These are phyloP conservation scores for Tillandsia leiboldiana DNA, from an alignment of 176 grass and related monocot genomes.

Conservation along the genomic window DNA sequence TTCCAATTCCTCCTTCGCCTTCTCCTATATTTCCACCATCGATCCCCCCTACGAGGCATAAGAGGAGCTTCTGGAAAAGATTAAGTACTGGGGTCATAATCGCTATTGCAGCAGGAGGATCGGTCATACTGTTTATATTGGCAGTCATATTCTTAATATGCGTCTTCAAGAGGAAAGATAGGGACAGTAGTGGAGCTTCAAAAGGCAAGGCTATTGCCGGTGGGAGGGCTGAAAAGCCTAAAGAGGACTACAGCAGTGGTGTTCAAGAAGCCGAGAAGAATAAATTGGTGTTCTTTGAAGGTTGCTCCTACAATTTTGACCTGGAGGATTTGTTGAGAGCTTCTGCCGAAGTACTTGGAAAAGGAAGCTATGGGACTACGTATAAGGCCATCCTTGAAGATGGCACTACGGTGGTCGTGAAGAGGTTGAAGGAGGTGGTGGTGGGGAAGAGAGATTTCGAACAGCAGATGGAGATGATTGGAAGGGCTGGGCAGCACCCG, in stretches of 20 bases:
- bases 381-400: constrained; percentile 98
- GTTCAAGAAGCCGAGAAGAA: constrained; percentile 90
- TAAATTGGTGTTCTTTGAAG: constrained; percentile 82
- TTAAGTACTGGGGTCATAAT: constrained; percentile 52
- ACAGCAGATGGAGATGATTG: constrained; percentile 93
- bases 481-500: constrained; percentile 58
- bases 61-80: constrained; percentile 62
- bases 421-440: constrained; percentile 87
- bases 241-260: constrained; percentile 87
- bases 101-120: constrained; percentile 49
- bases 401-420: constrained; percentile 84
- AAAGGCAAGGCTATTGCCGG: constrained; percentile 60
- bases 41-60: constrained; percentile 21
- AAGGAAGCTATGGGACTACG: constrained; percentile 90
- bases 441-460: constrained; percentile 88
- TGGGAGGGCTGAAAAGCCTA: constrained; percentile 64
- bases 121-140: constrained; percentile 53
- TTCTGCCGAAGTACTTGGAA: constrained; percentile 90
- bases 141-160: constrained; percentile 50
- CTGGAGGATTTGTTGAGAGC: constrained; percentile 91
- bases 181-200: constrained; percentile 33
- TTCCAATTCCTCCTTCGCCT: constrained; percentile 48
- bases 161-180: constrained; percentile 50
- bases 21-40: constrained; percentile 36
- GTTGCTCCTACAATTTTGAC: constrained; percentile 91